Evolutionary conservation across 768 basidiomycete genomes (phyloP).

Genomic region (Amanita molliuscula): DNA sequence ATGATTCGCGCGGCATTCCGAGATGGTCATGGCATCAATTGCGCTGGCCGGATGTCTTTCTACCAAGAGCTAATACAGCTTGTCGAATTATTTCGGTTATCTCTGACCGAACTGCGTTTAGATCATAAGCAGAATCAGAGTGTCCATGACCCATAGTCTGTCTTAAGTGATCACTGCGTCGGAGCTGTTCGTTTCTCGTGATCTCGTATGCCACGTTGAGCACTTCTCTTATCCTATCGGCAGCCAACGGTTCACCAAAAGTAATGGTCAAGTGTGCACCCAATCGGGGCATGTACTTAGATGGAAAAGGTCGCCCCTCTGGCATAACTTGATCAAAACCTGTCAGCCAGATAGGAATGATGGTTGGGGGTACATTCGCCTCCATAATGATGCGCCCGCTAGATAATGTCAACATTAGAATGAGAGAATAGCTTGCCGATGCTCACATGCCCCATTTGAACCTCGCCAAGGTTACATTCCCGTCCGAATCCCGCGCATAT

Average conservation of each 20-base stretch:
- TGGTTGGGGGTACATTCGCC: slow-evolving; percentile 46
- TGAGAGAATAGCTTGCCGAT: not conserved
- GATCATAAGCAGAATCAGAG: not conserved
- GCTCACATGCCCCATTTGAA: slow-evolving; percentile 97
- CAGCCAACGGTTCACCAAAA: slow-evolving; percentile 66
- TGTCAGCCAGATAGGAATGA: slow-evolving; percentile 92
- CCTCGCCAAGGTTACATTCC: slow-evolving; percentile 44
- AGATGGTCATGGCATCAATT: not conserved
- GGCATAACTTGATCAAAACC: slow-evolving; percentile 87
- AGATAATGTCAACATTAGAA: not conserved
- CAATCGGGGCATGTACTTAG: slow-evolving; percentile 57
- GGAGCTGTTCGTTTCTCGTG: not conserved
- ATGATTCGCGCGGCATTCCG: not conserved
- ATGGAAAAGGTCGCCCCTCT: slow-evolving; percentile 67
- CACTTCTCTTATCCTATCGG: slow-evolving; percentile 21
- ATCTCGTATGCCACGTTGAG: slow-evolving; percentile 3
- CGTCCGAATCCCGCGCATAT: slow-evolving; percentile 31
- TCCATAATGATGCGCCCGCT: slow-evolving; percentile 79
- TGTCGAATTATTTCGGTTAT: slow-evolving; percentile 44
- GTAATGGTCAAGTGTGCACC: slow-evolving; percentile 62
- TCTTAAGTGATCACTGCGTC: not conserved
- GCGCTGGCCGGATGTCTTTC: slow-evolving; percentile 28
- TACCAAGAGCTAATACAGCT: slow-evolving; percentile 43
- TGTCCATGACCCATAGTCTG: not conserved
- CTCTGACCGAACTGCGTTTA: slow-evolving; percentile 30